A percentile compares a stretch with the other conserved stretches of the same genome.
Conservation (phyloP, 768 basidiomycete species). For the Lentinula sp. region DNA sequence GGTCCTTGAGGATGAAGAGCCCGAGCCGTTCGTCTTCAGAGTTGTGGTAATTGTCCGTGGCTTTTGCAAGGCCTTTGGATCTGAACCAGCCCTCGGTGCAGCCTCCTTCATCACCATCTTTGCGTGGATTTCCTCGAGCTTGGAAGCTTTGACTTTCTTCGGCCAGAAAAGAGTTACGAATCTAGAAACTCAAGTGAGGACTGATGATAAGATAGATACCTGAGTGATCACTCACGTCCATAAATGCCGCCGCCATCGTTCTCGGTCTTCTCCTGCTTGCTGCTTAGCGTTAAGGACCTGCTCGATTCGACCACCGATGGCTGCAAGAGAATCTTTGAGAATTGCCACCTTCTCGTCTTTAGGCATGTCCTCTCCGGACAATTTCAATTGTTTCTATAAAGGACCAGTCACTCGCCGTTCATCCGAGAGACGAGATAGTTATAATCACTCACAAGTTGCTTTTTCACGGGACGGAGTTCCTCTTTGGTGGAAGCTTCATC, state of each 20-base stretch:
- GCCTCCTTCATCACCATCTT: constrained; percentile 93
- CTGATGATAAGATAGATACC: neutral
- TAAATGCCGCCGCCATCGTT: constrained; percentile 89
- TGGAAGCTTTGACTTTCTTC: constrained; percentile 90
- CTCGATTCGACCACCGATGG: constrained; percentile 91
- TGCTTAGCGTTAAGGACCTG: constrained; percentile 70
- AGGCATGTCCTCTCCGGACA: constrained; percentile 88
- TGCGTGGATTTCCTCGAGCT: constrained; percentile 91
- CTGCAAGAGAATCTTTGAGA: constrained; percentile 90
- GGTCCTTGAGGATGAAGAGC: constrained; percentile 34
- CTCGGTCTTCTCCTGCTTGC: constrained; percentile 73
- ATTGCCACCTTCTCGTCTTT: constrained; percentile 95
- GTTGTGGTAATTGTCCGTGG: constrained; percentile 40
- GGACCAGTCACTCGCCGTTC: neutral
- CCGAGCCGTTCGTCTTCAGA: constrained; percentile 50
- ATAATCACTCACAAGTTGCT: constrained; percentile 68
- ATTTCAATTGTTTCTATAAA: constrained; percentile 85
- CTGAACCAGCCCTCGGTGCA: constrained; percentile 52
- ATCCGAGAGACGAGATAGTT: neutral
- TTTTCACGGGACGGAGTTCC: constrained; percentile 93
- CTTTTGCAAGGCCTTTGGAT: constrained; percentile 49
- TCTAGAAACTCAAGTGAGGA: constrained; percentile 28
- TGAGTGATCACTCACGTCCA: constrained; percentile 73
- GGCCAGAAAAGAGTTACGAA: constrained; percentile 98
- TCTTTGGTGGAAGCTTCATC: constrained; percentile 92